Evolutionary conservation across 140 eudicot genomes (phyloP), one percentile per base, ranked within the genome.

Genomic region (Oenanthe javanica): DNA sequence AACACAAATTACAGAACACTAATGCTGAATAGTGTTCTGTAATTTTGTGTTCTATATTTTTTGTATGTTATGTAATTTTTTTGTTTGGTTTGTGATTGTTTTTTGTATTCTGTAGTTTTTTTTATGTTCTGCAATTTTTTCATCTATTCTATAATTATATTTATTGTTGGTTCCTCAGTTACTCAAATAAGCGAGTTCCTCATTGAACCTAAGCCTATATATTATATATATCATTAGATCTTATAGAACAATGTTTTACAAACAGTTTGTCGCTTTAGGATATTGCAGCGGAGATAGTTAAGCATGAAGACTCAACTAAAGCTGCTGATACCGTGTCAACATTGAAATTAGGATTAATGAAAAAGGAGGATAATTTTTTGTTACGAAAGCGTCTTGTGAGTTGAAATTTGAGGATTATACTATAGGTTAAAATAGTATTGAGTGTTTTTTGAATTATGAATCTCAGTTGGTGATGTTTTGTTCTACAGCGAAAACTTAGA

Each of bases 401-500:
- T 77, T 27, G 15, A 27, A 50, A 40, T 31, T 55, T 54, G 18
- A 43, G 71, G 40, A 57, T 52, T 46, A 36, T 27, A 55, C 38
- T 19, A 57, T 54, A 21, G 25, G 3, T 31, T 57, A 19, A 7
- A 9, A 23, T 38, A 54, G 12, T 77, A 77, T 10, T 16, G 23
- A 55, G 69, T 54, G 71, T 27, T 36, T 57, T 36, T 4, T 49
- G 49, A n/a, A 38, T 76, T 57, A 49, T 54, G n/a, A 55, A 31
- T 72, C 64, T 77, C 69, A 27, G 57, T 52, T 14, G 52, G 14
- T 40, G 14, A 3, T 64, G 45, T 59, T 38, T 42, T 77, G 15
- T 57, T 77, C 52, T 57, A 77, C 89, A 89, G 93, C 82, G 93
- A 75, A 88, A 89, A 9, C 90, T 87, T 21, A 89, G 93, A 75